Base-by-base conservation (phyloP, 2,329 filamentous ascomycete species). In the Pleurostoma richardsiae region DNA sequence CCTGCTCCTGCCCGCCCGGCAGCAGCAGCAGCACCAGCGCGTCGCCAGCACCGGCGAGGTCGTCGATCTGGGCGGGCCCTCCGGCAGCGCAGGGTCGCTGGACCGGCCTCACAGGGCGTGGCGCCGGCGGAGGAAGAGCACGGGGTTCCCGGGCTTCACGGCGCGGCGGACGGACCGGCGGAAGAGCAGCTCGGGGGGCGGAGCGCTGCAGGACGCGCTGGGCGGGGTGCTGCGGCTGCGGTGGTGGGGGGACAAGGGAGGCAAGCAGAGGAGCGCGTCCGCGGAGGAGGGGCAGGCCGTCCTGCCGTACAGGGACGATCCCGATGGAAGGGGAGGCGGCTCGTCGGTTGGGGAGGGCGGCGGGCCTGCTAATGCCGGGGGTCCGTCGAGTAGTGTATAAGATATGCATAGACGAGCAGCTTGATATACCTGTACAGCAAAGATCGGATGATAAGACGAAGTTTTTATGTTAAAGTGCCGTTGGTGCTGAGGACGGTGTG, bases 111-210 rank as follows among this genome's bases (percentile, higher is more conserved):
- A n/a, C 2, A 8, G 33, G 33, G n/a, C 33, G 26, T 66, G 58
- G 51, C 70, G 75, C 10, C 66, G 74, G 30, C 65, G 80, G 40
- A 67, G 80, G 53, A 79, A 75, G 55, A 83, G 79, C 11, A 83
- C 78, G 0, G 80, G 80, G 0, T 84, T 85, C 50, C 79, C 79
- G 0, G 79, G 80, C 0, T 80, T 84, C 46, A 77, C 73, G 4
- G 79, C 80, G 5, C 69, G 79, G 38, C 68, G 69, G 42, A 63
- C 67, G 31, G 59, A 67, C 19, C 59, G 67, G 41, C 67, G 65
- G 49, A 68, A 64, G 45, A 65, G 62, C 45, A 59, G 60, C 39
- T 57, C 59, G 3, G 63, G 61, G 27, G 61, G 62, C 38, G 67
- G 68, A 5, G 63, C 64, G 2, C 54, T 77, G 1, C 78, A 80